phyloP scores from a whole-genome alignment of 345 rosid genomes.

The Boechera divaricarpa region DNA sequence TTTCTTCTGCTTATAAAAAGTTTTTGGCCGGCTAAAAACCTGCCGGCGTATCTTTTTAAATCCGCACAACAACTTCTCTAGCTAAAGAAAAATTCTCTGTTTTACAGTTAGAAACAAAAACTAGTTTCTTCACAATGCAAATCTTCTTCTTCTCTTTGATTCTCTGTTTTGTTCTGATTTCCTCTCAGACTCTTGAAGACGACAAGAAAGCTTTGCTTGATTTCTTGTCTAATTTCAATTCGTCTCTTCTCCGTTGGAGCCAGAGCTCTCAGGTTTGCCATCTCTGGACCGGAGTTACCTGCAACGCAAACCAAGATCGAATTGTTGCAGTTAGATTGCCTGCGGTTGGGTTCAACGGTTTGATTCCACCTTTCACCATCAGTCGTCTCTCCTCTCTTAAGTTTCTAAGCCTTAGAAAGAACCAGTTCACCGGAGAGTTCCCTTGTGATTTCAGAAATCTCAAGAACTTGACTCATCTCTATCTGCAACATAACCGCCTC shows the following conservation, averaged over 20 bases:
- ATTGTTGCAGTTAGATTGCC: constrained; percentile 78
- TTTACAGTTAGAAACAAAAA: constrained; percentile 24
- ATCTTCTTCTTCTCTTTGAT: constrained; percentile 43
- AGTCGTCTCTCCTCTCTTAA: constrained; percentile 73
- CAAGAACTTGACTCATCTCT: constrained; percentile 71
- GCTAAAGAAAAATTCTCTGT: constrained; percentile 20
- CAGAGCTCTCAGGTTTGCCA: constrained; percentile 57
- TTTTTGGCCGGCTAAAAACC: constrained; percentile 35
- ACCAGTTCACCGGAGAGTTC: constrained; percentile 63
- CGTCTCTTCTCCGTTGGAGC: constrained; percentile 61
- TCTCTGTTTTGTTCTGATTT: constrained; percentile 47
- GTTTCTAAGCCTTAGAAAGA: constrained; percentile 83
- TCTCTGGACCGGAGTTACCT: constrained; percentile 79
- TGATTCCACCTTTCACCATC: constrained; percentile 72
- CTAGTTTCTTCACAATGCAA: constrained; percentile 43
- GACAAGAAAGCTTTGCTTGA: constrained; percentile 82
- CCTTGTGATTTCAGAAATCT: constrained; percentile 71
- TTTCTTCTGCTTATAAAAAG: constrained; percentile 22
- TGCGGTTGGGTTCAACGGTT: constrained; percentile 76
- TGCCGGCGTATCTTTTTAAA: constrained; percentile 35
- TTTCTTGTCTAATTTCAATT: constrained; percentile 54
- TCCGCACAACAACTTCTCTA: background rate
- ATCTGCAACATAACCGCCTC: constrained; percentile 74
- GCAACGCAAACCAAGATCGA: constrained; percentile 58
- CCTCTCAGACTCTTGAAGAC: constrained; percentile 57